Conservation (phyloP, 2,329 filamentous ascomycete species). For the Alternaria novae-zelandiae region DNA sequence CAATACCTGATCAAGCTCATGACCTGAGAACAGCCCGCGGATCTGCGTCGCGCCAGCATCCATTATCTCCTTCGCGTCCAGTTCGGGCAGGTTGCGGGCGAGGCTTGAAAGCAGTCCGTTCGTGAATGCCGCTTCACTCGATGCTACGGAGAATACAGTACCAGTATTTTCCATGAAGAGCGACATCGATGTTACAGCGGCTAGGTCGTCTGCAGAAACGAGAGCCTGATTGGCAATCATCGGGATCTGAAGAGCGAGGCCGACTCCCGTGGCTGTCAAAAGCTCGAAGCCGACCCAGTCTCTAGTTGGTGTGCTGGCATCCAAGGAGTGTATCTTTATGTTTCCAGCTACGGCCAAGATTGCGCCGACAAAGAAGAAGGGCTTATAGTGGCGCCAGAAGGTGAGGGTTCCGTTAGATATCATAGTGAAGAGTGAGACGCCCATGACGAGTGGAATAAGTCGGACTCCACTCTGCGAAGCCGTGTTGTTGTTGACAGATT, state of each 20-base stretch:
- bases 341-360: conserved; percentile 27
- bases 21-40: conserved; percentile 39
- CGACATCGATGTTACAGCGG: conserved; percentile 49
- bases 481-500: conserved; percentile 32
- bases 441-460: conserved; percentile 37
- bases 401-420: conserved; percentile 34
- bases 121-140: conserved; percentile 52
- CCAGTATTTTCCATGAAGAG: conserved; percentile 54
- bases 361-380: conserved; percentile 48
- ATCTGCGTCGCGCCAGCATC: conserved; percentile 55
- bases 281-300: conserved; percentile 59
- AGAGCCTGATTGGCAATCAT: conserved; percentile 51
- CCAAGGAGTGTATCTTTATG: conserved; percentile 43
- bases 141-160: conserved; percentile 52
- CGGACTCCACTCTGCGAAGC: conserved; percentile 36
- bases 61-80: conserved; percentile 46
- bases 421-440: conserved; percentile 36
- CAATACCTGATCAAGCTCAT: conserved; percentile 28
- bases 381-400: conserved; percentile 50
- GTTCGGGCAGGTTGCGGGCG: conserved; percentile 40
- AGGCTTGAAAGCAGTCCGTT: conserved; percentile 48
- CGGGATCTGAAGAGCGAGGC: conserved; percentile 51
- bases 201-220: conserved; percentile 47
- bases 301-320: conserved; percentile 42
- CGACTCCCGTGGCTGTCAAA: conserved; percentile 53